Evolutionary conservation across 805 yeast genomes (phyloP).

Genomic region (Ogataea zsoltii): DNA sequence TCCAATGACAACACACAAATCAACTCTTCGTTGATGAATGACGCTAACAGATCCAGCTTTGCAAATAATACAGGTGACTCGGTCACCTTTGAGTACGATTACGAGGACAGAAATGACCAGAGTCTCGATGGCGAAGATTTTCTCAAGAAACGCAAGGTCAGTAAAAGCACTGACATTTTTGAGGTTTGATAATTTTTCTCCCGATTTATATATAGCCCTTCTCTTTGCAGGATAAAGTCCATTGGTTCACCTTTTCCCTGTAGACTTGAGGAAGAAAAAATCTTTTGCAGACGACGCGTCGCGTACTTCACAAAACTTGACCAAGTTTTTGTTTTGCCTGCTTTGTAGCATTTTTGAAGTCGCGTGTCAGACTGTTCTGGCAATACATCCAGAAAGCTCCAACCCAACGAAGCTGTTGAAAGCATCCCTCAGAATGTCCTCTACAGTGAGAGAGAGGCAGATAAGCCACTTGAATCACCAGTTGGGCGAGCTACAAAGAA

Average conservation of each 20-base stretch:
- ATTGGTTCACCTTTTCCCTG: too few species aligned
- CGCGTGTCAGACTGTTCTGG: too few species aligned
- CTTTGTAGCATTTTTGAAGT: too few species aligned
- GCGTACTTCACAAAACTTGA: not conserved
- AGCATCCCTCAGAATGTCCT: too few species aligned
- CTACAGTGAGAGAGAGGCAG: slow-evolving; percentile 23
- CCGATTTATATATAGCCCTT: not conserved
- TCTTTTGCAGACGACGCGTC: slow-evolving; percentile 1
- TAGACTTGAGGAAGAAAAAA: too few species aligned
- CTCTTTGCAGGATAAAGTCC: slow-evolving; percentile 1
- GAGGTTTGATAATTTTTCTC: slow-evolving; percentile 10
- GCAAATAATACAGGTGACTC: slow-evolving; percentile 4
- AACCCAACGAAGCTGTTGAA: too few species aligned
- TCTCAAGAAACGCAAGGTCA: slow-evolving; percentile 20
- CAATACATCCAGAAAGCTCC: too few species aligned
- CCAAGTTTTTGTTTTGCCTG: not conserved
- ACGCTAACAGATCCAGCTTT: not conserved
- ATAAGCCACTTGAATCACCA: slow-evolving; percentile 24
- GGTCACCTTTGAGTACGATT: slow-evolving; percentile 5
- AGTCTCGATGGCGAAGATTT: not conserved
- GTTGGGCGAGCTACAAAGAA: slow-evolving; percentile 23
- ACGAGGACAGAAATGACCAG: not conserved
- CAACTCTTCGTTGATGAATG: slow-evolving; percentile 12
- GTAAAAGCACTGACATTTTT: slow-evolving; percentile 23
- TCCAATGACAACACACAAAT: slow-evolving; percentile 13